Conservation (phyloP, 306 rosid genomes). For the Castanospermum australe region DNA sequence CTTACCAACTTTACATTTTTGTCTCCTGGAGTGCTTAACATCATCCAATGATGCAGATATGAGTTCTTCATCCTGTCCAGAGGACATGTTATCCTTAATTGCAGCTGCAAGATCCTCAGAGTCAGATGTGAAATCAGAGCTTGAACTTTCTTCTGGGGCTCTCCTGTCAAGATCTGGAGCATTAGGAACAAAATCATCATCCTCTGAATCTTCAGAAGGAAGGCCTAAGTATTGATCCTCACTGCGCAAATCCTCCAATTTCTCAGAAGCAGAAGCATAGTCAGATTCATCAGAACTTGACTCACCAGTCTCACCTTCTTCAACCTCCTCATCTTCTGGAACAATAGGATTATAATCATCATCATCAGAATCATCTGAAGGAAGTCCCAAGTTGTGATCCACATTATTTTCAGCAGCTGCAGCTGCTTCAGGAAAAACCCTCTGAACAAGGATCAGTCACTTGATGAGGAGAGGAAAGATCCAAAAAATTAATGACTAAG, state of each 20-base stretch:
- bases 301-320: conserved; percentile 54
- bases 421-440: conserved; percentile 92
- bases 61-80: conserved; percentile 35
- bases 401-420: conserved; percentile 55
- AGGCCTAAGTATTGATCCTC: conserved; percentile 65
- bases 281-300: conserved; percentile 78
- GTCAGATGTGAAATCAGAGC: conserved; percentile 93
- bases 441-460: conserved; percentile 59
- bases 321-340: conserved; percentile 57
- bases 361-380: conserved; percentile 93
- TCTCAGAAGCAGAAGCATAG: conserved; percentile 78
- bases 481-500: neutral
- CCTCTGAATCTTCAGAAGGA: conserved; percentile 95
- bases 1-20: conserved; percentile 39
- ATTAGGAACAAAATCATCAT: conserved; percentile 72
- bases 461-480: conserved; percentile 28
- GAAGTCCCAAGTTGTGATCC: conserved; percentile 62
- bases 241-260: conserved; percentile 51
- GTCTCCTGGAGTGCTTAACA: conserved; percentile 25
- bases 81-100: conserved; percentile 40
- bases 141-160: conserved; percentile 60
- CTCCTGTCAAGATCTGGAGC: conserved; percentile 43
- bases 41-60: conserved; percentile 30
- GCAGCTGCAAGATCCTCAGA: conserved; percentile 85
- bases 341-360: conserved; percentile 82